Conservation (phyloP, 805 yeast species). For the Wickerhamomyces pijperi region DNA sequence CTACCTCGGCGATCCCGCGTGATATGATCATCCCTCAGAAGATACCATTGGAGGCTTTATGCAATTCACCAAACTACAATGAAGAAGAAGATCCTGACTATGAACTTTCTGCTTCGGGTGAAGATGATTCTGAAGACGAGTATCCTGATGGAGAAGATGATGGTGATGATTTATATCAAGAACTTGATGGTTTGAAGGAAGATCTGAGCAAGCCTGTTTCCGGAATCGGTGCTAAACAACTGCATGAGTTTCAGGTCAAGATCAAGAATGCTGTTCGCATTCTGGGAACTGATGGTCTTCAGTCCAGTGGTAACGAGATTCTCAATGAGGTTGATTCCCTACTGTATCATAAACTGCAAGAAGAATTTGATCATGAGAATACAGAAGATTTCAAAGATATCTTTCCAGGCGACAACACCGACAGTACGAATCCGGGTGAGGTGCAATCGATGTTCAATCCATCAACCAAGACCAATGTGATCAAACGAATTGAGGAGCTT, state of each 20-base stretch:
- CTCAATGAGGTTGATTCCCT: no score
- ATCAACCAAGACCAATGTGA: no score
- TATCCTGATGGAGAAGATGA: constrained; percentile 8
- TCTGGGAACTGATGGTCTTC: neutral
- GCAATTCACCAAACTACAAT: constrained; percentile 15
- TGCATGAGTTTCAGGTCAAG: neutral
- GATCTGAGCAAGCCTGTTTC: neutral
- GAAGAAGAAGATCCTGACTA: constrained; percentile 10
- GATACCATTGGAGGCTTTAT: constrained; percentile 1
- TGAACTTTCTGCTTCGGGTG: neutral
- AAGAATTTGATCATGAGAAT: neutral
- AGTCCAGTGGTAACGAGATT: no score
- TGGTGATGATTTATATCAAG: constrained; percentile 8
- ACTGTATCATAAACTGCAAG: neutral
- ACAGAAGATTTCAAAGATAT: neutral
- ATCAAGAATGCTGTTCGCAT: neutral
- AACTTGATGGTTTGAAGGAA: neutral
- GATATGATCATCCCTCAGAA: constrained; percentile 1
- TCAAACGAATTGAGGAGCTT: no score
- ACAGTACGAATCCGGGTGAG: neutral
- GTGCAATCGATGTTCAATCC: no score
- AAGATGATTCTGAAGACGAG: constrained; percentile 10
- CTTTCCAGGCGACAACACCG: neutral
- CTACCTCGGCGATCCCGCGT: neutral
- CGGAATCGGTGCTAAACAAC: neutral